Percentiles rank a stretch among this genome's conserved stretches.
Evolutionary conservation across 305 asterid species (phyloP).

Genomic region (Andrographis paniculata): DNA sequence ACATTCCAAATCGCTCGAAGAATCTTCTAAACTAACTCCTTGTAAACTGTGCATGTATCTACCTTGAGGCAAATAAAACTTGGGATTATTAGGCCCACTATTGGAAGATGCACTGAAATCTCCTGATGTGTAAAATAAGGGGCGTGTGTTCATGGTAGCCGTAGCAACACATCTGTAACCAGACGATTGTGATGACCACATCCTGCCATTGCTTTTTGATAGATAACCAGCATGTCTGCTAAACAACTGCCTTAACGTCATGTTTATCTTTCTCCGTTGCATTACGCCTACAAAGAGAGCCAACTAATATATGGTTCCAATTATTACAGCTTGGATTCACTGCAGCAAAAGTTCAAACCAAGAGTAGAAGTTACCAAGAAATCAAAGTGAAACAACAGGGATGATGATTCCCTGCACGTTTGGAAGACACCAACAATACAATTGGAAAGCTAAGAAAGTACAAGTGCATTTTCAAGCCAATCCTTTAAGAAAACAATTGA

Average conservation of each 20-base stretch:
- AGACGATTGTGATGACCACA: conserved; percentile 20
- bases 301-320: neutral
- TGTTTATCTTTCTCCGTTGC: conserved; percentile 15
- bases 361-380: neutral
- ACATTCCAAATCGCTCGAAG: conserved; percentile 18
- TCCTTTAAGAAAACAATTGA: neutral
- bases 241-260: conserved; percentile 46
- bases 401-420: conserved; percentile 14
- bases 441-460: neutral
- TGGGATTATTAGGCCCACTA: conserved; percentile 8
- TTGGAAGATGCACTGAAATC: conserved; percentile 5
- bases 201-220: conserved; percentile 28
- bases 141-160: conserved; percentile 14
- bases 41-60: conserved; percentile 32
- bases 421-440: conserved; percentile 5
- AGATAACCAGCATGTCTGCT: conserved; percentile 25
- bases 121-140: conserved; percentile 15
- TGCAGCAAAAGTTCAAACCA: neutral
- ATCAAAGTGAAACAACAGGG: neutral
- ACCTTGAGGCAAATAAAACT: conserved; percentile 12
- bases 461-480: neutral
- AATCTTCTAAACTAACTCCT: conserved; percentile 19
- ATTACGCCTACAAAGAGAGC: conserved; percentile 1
- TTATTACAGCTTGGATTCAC: conserved; percentile 1
- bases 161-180: conserved; percentile 22